phyloP scores from a whole-genome alignment of 1,139 yeast species.

The Suhomyces wounanorum region DNA sequence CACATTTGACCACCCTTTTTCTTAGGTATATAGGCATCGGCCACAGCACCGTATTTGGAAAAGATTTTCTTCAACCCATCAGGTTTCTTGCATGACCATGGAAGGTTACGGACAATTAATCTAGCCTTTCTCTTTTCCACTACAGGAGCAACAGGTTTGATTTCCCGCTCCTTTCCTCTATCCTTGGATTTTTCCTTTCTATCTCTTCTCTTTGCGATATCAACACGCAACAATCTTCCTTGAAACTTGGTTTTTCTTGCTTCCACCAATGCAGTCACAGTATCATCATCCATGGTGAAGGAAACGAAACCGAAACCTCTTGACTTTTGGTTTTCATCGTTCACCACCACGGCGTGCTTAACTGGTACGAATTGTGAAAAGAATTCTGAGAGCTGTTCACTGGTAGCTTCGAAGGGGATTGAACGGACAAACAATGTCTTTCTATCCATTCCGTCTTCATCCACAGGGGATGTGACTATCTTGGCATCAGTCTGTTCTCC shows the following conservation, averaged over 20 bases:
- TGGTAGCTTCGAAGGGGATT: slow-evolving; percentile 77
- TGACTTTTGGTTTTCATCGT: slow-evolving; percentile 70
- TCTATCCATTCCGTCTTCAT: slow-evolving; percentile 49
- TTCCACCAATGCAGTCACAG: slow-evolving; percentile 69
- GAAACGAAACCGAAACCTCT: slow-evolving; percentile 97
- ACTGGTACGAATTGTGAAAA: slow-evolving; percentile 94
- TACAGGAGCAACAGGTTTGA: slow-evolving; percentile 30
- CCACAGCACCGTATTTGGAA: slow-evolving; percentile 79
- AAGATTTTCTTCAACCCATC: slow-evolving; percentile 70
- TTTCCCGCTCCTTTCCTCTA: slow-evolving; percentile 10
- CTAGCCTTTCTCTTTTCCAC: slow-evolving; percentile 75
- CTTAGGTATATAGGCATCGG: slow-evolving; percentile 87
- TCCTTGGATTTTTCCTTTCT: slow-evolving; percentile 65
- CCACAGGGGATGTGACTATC: not conserved
- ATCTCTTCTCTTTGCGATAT: slow-evolving; percentile 89
- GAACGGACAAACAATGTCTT: slow-evolving; percentile 82
- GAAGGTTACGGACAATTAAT: slow-evolving; percentile 85
- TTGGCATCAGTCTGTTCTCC: slow-evolving; percentile 5
- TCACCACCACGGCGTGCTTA: slow-evolving; percentile 91
- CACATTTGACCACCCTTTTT: slow-evolving; percentile 87
- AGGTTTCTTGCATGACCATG: slow-evolving; percentile 91
- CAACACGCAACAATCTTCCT: slow-evolving; percentile 70
- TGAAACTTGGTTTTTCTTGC: slow-evolving; percentile 69
- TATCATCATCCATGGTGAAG: slow-evolving; percentile 83
- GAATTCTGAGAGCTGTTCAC: slow-evolving; percentile 76